phyloP scores from a whole-genome alignment of 345 rosid genomes.

The Noccaea bulbosa region DNA sequence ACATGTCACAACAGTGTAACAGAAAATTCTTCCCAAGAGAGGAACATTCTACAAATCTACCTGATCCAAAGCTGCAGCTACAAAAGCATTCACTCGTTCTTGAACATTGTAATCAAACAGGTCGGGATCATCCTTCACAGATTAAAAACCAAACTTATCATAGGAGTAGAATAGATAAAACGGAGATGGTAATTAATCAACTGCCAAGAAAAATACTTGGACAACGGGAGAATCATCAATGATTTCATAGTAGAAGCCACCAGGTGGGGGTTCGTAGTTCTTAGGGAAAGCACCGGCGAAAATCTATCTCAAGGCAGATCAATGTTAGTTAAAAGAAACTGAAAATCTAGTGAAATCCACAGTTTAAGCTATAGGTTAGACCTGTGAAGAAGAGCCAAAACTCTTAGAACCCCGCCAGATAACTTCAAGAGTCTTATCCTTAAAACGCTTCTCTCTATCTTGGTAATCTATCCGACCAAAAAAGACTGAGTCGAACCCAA shows the following conservation, averaged over 20 bases:
- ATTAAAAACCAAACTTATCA: conserved; percentile 37
- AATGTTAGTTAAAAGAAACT: conserved; percentile 24
- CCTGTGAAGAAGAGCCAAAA: conserved; percentile 89
- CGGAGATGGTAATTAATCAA: conserved; percentile 21
- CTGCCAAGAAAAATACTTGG: conserved; percentile 59
- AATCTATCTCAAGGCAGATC: conserved; percentile 54
- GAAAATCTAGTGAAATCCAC: neutral
- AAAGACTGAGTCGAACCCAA: conserved; percentile 92
- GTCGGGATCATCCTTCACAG: conserved; percentile 69
- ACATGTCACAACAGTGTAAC: conserved; percentile 19
- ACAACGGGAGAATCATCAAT: conserved; percentile 72
- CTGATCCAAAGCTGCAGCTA: conserved; percentile 91
- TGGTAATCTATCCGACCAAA: conserved; percentile 96
- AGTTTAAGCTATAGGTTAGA: conserved; percentile 23
- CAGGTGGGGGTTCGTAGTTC: conserved; percentile 94
- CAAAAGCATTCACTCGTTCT: conserved; percentile 91
- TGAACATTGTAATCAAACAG: conserved; percentile 94
- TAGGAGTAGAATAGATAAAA: conserved; percentile 18
- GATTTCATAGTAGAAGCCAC: conserved; percentile 95
- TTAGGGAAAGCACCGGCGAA: conserved; percentile 95
- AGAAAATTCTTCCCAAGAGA: conserved; percentile 22
- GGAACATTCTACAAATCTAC: conserved; percentile 44
- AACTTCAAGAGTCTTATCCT: conserved; percentile 92
- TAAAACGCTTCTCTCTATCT: conserved; percentile 79
- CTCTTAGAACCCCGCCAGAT: conserved; percentile 92